Conservation (phyloP, 2,329 filamentous ascomycete genomes). For the Plectosphaerella cucumerina region DNA sequence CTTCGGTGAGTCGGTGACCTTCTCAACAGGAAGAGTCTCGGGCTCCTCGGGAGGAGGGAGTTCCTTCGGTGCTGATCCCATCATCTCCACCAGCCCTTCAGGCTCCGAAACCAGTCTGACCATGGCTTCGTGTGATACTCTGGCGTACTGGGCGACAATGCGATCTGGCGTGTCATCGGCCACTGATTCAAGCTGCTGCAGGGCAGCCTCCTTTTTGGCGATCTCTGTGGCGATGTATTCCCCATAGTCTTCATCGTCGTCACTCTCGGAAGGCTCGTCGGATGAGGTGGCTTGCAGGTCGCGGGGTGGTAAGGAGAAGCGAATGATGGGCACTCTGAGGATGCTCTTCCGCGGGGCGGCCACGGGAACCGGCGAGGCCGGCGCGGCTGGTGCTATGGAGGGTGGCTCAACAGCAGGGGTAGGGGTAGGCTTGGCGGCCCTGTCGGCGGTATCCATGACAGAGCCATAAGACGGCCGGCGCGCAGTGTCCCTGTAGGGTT, state of each 20-base stretch:
- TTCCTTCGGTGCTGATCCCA: constrained; percentile 33
- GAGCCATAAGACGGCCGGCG: too few relatives aligned
- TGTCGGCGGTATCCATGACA: too few relatives aligned
- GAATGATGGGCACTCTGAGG: constrained; percentile 25
- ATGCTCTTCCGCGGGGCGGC: constrained; percentile 12
- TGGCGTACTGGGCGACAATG: constrained; percentile 41
- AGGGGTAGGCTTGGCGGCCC: too few relatives aligned
- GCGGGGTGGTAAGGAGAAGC: constrained; percentile 36
- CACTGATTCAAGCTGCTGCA: constrained; percentile 40
- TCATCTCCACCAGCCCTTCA: constrained; percentile 37
- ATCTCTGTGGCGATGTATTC: constrained; percentile 53
- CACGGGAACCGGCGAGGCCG: background rate
- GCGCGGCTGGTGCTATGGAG: too few relatives aligned
- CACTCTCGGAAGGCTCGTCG: constrained; percentile 46
- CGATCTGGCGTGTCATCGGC: constrained; percentile 32
- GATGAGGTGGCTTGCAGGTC: constrained; percentile 20
- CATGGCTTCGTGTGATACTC: constrained; percentile 44
- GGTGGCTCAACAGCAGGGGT: too few relatives aligned
- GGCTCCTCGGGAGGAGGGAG: constrained; percentile 8
- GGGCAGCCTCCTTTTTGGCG: constrained; percentile 42
- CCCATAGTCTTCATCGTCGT: constrained; percentile 55
- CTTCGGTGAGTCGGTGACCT: background rate
- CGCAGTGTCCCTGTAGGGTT: too few relatives aligned
- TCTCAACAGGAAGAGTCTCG: background rate
- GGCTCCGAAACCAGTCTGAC: constrained; percentile 40